Evolutionary conservation across 805 yeast genomes (phyloP).

Genomic region (Candida boidinii): DNA sequence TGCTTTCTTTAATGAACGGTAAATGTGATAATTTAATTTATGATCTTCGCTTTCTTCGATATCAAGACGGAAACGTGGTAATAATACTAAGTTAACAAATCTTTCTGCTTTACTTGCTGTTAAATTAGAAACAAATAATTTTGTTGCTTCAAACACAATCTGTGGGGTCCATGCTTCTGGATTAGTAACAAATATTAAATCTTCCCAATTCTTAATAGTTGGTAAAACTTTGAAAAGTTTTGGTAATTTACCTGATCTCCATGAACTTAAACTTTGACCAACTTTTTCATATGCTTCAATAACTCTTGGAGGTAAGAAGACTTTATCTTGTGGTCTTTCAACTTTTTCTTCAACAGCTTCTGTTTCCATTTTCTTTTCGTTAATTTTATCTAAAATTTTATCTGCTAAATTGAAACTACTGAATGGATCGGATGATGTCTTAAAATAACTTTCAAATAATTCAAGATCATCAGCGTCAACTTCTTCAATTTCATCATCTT

Average conservation of each 20-base stretch:
- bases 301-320: slow-evolving; percentile 89
- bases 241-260: slow-evolving; percentile 96
- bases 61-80: slow-evolving; percentile 63
- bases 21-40: slow-evolving; percentile 82
- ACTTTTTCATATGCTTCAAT: slow-evolving; percentile 91
- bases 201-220: slow-evolving; percentile 90
- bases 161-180: slow-evolving; percentile 95
- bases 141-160: slow-evolving; percentile 90
- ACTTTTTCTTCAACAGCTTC: slow-evolving; percentile 17
- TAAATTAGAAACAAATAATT: slow-evolving; percentile 84
- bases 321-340: slow-evolving; percentile 55
- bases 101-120: slow-evolving; percentile 83
- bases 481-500: slow-evolving; percentile 46
- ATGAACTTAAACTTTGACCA: slow-evolving; percentile 77
- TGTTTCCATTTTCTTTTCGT: slow-evolving; percentile 42
- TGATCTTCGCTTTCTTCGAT: slow-evolving; percentile 71
- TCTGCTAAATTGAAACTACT: slow-evolving; percentile 75
- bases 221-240: slow-evolving; percentile 94
- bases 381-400: slow-evolving; percentile 83
- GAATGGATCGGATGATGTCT: slow-evolving; percentile 21
- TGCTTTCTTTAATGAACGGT: slow-evolving; percentile 85
- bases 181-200: slow-evolving; percentile 82
- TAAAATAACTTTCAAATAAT: slow-evolving; percentile 70
- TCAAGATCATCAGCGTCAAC: slow-evolving; percentile 79
- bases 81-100: slow-evolving; percentile 59